phyloP scores from a whole-genome alignment of 2,329 filamentous ascomycete genomes.

The Beauveria bassiana region DNA sequence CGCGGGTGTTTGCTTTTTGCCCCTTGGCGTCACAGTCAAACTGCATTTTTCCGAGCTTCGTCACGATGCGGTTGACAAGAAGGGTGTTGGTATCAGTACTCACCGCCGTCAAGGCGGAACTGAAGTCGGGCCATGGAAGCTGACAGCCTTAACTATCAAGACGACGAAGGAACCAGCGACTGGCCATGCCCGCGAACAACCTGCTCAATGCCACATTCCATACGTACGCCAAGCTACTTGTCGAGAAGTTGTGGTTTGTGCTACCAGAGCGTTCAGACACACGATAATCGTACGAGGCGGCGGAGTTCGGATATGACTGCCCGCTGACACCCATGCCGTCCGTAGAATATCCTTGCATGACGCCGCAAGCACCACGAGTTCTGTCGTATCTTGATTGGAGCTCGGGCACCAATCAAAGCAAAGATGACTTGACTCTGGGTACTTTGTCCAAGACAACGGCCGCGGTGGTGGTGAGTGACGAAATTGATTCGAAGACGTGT shows the following conservation, averaged over 20 bases:
- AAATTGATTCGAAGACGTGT: no score
- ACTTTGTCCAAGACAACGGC: constrained; percentile 29
- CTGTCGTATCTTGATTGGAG: constrained; percentile 17
- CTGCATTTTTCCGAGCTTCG: background rate
- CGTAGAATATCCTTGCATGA: constrained; percentile 21
- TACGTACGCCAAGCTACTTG: constrained; percentile 33
- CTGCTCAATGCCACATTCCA: constrained; percentile 19
- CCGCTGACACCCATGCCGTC: constrained; percentile 18
- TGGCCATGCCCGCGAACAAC: constrained; percentile 23
- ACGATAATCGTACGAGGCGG: constrained; percentile 16
- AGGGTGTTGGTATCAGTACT: background rate
- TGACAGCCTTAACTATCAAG: constrained; percentile 17
- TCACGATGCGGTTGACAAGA: background rate
- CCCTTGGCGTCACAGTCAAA: background rate
- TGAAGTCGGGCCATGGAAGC: background rate
- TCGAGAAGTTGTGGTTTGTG: constrained; percentile 29
- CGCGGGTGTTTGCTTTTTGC: background rate
- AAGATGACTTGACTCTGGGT: constrained; percentile 32
- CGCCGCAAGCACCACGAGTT: constrained; percentile 22
- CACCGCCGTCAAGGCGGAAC: background rate
- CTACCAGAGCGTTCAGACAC: constrained; percentile 22
- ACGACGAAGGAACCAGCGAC: constrained; percentile 27
- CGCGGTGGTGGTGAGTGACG: constrained; percentile 24
- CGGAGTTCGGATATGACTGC: constrained; percentile 22
- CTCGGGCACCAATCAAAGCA: constrained; percentile 21